Evolutionary conservation across 768 basidiomycete genomes (phyloP), one percentile per base, ranked within the genome.

Genomic region (Leccinellum albellum): DNA sequence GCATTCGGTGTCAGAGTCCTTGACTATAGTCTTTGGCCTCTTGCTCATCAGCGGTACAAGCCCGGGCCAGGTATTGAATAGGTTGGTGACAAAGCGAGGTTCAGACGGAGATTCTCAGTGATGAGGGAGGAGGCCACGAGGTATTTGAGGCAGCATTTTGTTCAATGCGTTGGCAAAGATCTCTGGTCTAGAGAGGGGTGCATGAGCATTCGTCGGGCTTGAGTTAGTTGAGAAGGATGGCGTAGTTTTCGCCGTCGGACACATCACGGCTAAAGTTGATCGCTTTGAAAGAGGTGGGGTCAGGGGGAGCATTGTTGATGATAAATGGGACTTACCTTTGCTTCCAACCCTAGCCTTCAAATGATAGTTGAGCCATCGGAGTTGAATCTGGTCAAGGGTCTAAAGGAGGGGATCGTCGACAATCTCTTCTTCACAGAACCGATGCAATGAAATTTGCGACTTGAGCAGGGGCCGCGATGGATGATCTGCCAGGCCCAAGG

Each of bases 321-420:
- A 26, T 1, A 17, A 23, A 28, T 13, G 28, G 2, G 9, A 49
- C 24, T 31, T 61, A 94, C 94, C 86, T 83, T 69, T 91, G 79
- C 54, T 89, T 82, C 89, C 93, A 96, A 1, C 89, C 89, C 24
- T 96, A 9, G 91, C 90, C 70, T 97, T 98, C 61, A 99, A 78
- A 73, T 99, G 97, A 71, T 89, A 99, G 73, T 99, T 98, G 78
- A 99, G 98, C 97, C 97, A 99, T 45, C 97, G 79, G n/a, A 99
- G 73, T 21, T 98, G 76, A 62, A 99, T 96, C 74, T 98, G 97
- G 72, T 99, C 97, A 4, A 94, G 95, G 3, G 96, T 97, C 66
- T 98, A 74, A 54, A 89, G 81, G 58, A 99, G 79, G 55, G 98
- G 83, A 73, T 98, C 95, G 29, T 99, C 96, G 61, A 99, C 83